Evolutionary conservation across 2,329 filamentous ascomycete species (phyloP), one percentile per base, ranked within the genome.

Genomic region (Fusarium azukiicola): DNA sequence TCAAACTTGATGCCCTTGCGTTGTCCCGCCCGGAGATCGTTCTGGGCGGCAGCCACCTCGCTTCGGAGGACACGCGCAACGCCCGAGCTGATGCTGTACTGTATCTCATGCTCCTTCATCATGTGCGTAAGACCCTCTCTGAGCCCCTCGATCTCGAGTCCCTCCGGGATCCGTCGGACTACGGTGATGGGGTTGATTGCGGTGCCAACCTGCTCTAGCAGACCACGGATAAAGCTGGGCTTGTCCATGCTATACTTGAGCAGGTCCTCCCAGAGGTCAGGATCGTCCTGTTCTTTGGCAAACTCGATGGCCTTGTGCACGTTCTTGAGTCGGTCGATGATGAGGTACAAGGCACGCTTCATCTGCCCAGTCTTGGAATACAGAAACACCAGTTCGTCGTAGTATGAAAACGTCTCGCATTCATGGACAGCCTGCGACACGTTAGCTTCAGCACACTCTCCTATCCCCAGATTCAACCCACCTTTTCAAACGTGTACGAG

Each of bases 221-320:
- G 90, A 0, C 96, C 97, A 17, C 96, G 95, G 80, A 99, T 99
- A 88, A 99, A 99, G 52, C 94, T 94, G 2, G 98, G 98, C 84
- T 99, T 98, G 88, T 99, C 97, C 98, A 99, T 99, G 75, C 96
- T 97, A 86, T 99, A 99, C 81, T 97, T 94, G 10, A 99, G 92
- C 12, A 99, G 91, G 83, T 99, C 97, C 79, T 98, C 96, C 98
- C 98, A 99, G 0, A 99, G 91, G 81, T 99, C 97, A 0, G 95
- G 94, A 82, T 99, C 97, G 78, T 98, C 95, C 84, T 99, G 97
- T 76, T 97, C 95, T 86, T 99, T 99, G 70, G 97, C 97, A 83
- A 99, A 99, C 3, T 95, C 93, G 80, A 99, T 99, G 13, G 98
- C 98, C 80, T 98, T 97, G 67, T 95, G 95, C 67, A 99, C 97